Evolutionary conservation across 202 grass and related monocot genomes (phyloP), one percentile per base, ranked within the genome.

Genomic region (Saccharum hybrid): DNA sequence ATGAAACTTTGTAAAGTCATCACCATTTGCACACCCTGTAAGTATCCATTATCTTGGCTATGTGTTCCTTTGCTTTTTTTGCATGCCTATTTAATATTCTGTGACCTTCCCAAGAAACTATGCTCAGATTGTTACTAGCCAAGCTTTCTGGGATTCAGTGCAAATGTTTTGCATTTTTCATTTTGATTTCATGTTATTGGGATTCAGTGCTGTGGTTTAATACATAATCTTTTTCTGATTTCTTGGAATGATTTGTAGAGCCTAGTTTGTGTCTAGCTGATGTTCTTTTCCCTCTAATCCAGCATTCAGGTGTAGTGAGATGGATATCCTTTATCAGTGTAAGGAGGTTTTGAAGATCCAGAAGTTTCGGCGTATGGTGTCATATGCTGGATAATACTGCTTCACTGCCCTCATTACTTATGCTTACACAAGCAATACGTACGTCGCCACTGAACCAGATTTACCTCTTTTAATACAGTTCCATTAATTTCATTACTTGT

Each of bases 361-460:
- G 62, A 98, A 98, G 78, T 87, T 98, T 74, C 81, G 91, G 51
- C 84, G 89, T 28, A 70, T 90, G 62, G 93, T 22, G 0, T 88
- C 89, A 56, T 95, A 98, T 82, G 77, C 87, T 71, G 91, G 91
- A 54, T 98, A 95, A 78, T 98, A 94, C 75, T 70, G 81, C 74
- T 98, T 98, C 81, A 72, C 76, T 31, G 54, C 87, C 64, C 89
- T 98, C 75, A 63, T 95, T 70, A 88, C 85, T 59, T 95, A 95
- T 82, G 89, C 91, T 74, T 94, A 90, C 85, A 94, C 92, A 54
- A 98, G 83, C 83, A 98, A 98, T 82, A 95, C 91, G 93, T 97
- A 86, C 57, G 62, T 66, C 5, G 37, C 41, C 71, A 3, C 40
- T 65, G 54, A 69, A 48, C 69, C 79, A 76, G 14, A 63, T 33